Evolutionary conservation across 306 rosid genomes (phyloP), one percentile per base, ranked within the genome.

Genomic region (Begonia masoniana): DNA sequence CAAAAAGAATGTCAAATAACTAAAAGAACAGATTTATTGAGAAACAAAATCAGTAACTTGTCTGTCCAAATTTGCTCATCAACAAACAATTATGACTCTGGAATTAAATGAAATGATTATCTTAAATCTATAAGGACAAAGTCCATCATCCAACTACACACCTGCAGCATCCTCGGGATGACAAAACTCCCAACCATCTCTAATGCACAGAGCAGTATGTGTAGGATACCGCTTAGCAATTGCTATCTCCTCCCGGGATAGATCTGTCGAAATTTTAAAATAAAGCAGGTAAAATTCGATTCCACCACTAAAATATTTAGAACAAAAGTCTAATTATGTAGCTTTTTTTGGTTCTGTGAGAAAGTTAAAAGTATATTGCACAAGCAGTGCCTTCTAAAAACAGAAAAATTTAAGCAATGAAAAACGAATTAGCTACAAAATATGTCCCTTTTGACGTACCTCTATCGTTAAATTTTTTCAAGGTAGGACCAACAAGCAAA

Each of bases 111-210:
- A 56, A 45, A 56, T 56, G 43, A 45, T 14, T 58, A 26, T 10
- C 3, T 6, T 9, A 26, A 45, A 57, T 49, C 46, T 9, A 43
- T 35, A 16, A 3, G 46, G 24, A 57, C 43, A 15, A 21, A 42
- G 41, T 55, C 4, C 42, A 42, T 13, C 8, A 39, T 23, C 46
- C 50, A 56, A 42, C 10, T 61, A 56, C 68, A 17, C 36, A 78
- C 89, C 89, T 60, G 81, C 75, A 7, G 92, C 88, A 7, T 66
- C 79, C 23, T 92, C 99, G 47, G 84, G 73, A 57, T 78, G 84
- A 64, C 87, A 74, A 56, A 92, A 86, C 68, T 92, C 93, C 99
- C 99, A 92, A 64, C 96, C 99, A 64, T 79, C 86, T 79, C 95
- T 79, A 47, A 86, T 68, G 74, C 99, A 92, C 57, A 92, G 60